Conservation (phyloP, 2,329 filamentous ascomycete genomes). For the Aspergillus fructus region DNA sequence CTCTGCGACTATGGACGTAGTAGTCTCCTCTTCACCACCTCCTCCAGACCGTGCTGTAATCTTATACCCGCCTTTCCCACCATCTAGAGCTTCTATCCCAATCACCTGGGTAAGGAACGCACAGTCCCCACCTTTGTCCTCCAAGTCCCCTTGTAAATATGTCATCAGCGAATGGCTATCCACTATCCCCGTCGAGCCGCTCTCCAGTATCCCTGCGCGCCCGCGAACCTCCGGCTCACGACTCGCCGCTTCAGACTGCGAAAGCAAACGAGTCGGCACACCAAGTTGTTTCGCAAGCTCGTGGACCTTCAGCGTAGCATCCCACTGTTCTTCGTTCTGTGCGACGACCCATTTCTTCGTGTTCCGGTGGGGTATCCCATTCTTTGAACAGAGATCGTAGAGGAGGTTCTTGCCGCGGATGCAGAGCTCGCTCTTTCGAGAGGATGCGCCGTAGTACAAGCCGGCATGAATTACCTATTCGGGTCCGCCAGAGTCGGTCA, state of each 20-base stretch:
- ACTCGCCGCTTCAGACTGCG: constrained; percentile 57
- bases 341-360: constrained; percentile 95
- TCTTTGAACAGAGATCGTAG: constrained; percentile 71
- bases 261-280: constrained; percentile 73
- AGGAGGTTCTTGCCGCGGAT: constrained; percentile 72
- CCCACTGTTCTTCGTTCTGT: constrained; percentile 70
- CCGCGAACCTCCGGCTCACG: constrained; percentile 77
- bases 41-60: constrained; percentile 53
- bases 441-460: constrained; percentile 76
- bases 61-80: constrained; percentile 66
- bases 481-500: not conserved
- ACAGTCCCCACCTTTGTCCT: constrained; percentile 71
- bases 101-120: constrained; percentile 69
- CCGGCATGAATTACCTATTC: constrained; percentile 87
- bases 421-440: constrained; percentile 82
- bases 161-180: constrained; percentile 86
- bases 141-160: constrained; percentile 72
- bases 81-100: constrained; percentile 53
- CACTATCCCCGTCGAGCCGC: constrained; percentile 82
- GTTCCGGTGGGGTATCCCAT: constrained; percentile 68
- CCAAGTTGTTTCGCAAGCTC: constrained; percentile 53
- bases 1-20: constrained; percentile 65
- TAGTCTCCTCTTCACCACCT: constrained; percentile 22
- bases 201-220: constrained; percentile 73
- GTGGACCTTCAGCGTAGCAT: constrained; percentile 55